Evolutionary conservation across 1,139 yeast species (phyloP), one percentile per base, ranked within the genome.

Genomic region (Hemisphaericaspora xylanilytica): DNA sequence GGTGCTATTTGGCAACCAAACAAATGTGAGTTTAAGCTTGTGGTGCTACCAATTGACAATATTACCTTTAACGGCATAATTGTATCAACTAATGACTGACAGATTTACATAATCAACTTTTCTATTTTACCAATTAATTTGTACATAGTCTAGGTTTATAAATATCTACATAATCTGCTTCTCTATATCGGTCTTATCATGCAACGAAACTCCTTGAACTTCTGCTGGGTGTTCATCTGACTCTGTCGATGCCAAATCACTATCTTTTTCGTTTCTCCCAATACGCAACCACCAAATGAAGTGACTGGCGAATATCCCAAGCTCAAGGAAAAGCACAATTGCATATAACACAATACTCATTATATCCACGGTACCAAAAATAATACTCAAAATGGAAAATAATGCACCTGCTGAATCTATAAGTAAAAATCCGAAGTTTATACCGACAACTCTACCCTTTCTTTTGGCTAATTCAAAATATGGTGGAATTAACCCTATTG

Each of bases 401-500:
- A 87, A 58, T 0, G 97, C 97, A 9, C 97, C 97, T 37, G 73
- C 49, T 7, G 86, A 75, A 58, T 90, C 97, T 56, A 89, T 70
- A n/a, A 67, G 52, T 42, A 90, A 66, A 50, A 90, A 90, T n/a
- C 82, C 52, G 56, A 90, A 88, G 55, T 88, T 88, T 52, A 90
- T 83, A 0, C 97, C 97, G 4, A 88, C 78, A 4, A 90, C 97
- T 35, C 87, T 67, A 3, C 97, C 97, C 35, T 75, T 61, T 45
- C 96, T 73, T 55, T 86, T 86, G 27, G 79, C 78, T 27, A 90
- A 66, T 56, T 90, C 97, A 52, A 81, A 81, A 59, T 89, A 90
- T 4, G 97, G 97, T 0, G 97, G 97, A 2, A 90, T 53, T 33
- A 90, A 68, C 0, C 97, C 97, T 2, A 77, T 52, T 0, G 87